Evolutionary conservation across 1,284 basidiomycete genomes (phyloP).

Genomic region (Ceratobasidium sp.): DNA sequence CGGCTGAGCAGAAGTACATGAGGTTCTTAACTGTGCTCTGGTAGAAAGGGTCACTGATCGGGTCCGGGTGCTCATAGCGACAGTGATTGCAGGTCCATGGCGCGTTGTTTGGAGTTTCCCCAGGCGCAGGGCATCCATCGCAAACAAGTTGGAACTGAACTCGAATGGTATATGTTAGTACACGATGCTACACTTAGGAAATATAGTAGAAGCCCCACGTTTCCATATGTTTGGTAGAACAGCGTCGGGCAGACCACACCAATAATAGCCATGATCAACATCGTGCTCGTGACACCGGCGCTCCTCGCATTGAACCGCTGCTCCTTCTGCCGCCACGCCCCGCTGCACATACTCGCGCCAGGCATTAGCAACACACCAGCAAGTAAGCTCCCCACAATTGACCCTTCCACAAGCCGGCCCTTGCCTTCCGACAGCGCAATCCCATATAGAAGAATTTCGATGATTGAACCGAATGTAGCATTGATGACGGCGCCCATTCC

Average conservation of each 20-base stretch:
- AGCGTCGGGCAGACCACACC: constrained; percentile 95
- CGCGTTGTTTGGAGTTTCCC: constrained; percentile 51
- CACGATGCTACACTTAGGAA: constrained; percentile 1
- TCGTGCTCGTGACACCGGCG: constrained; percentile 98
- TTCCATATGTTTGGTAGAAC: constrained; percentile 99
- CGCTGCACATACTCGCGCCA: constrained; percentile 96
- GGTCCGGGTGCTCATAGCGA: constrained; percentile 95
- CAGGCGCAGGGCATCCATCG: constrained; percentile 78
- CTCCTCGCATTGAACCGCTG: constrained; percentile 98
- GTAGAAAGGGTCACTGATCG: constrained; percentile 94
- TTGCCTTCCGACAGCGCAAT: constrained; percentile 91
- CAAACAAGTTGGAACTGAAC: constrained; percentile 91
- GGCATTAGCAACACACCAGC: constrained; percentile 98
- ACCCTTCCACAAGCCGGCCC: constrained; percentile 95
- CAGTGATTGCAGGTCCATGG: constrained; percentile 92
- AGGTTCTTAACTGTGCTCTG: constrained; percentile 92
- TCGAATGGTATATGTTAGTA: constrained; percentile 39
- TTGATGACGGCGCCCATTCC: constrained; percentile 99
- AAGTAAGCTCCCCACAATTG: constrained; percentile 92
- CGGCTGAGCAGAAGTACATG: constrained; percentile 93
- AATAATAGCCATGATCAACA: constrained; percentile 99
- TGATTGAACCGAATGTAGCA: constrained; percentile 97
- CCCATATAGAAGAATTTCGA: constrained; percentile 94
- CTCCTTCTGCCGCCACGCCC: constrained; percentile 91
- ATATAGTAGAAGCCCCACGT: constrained; percentile 67